Conservation (phyloP, 192 early-diverging fungal genomes). For the Martensiomyces pterosporus region DNA sequence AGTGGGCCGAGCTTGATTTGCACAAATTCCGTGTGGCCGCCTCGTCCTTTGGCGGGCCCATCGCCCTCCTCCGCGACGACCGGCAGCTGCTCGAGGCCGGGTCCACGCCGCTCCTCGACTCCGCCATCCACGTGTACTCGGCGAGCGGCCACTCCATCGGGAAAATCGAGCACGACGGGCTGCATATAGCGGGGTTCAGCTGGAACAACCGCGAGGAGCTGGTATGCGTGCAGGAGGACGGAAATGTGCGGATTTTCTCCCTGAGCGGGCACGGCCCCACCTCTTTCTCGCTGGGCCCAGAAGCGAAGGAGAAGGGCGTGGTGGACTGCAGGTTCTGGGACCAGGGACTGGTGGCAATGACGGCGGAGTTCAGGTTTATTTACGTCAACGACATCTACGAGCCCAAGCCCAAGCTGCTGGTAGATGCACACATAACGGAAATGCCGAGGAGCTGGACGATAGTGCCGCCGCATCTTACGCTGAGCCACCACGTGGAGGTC, state of each 20-base stretch:
- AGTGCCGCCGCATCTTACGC: slow-evolving; percentile 79
- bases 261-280: slow-evolving; percentile 70
- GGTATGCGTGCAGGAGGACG: slow-evolving; percentile 83
- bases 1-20: slow-evolving; percentile 87
- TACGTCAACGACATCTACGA: slow-evolving; percentile 82
- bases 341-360: slow-evolving; percentile 89
- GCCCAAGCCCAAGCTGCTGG: slow-evolving; percentile 73
- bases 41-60: slow-evolving; percentile 89
- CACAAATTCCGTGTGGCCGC: slow-evolving; percentile 77
- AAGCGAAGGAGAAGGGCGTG: slow-evolving; percentile 76
- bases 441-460: slow-evolving; percentile 83
- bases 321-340: slow-evolving; percentile 86
- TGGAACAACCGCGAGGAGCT: slow-evolving; percentile 89
- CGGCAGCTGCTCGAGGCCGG: slow-evolving; percentile 73
- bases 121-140: slow-evolving; percentile 80
- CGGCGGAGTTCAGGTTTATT: slow-evolving; percentile 74
- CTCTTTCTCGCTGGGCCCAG: slow-evolving; percentile 45
- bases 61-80: slow-evolving; percentile 93
- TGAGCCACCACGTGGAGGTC: slow-evolving; percentile 89
- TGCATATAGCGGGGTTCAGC: slow-evolving; percentile 83
- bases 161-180: slow-evolving; percentile 89
- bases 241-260: slow-evolving; percentile 74
- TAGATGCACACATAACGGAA: slow-evolving; percentile 64
- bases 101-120: slow-evolving; percentile 66
- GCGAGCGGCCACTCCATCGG: slow-evolving; percentile 81